phyloP scores from a whole-genome alignment of 768 basidiomycete species.

The Boletus sensibilis region DNA sequence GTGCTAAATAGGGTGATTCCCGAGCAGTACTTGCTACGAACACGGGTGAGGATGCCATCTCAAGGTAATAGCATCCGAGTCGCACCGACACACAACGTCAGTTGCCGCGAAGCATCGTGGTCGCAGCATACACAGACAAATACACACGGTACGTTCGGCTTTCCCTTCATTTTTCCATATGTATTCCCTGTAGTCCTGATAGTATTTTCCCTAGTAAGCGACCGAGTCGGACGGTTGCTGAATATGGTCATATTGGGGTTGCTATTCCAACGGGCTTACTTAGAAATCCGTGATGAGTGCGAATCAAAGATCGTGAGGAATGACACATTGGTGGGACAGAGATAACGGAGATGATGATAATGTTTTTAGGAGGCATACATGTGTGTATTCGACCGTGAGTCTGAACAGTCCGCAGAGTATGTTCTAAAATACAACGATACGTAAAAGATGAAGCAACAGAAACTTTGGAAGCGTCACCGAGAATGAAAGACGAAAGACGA shows the following conservation, averaged over 20 bases:
- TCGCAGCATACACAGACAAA: background rate
- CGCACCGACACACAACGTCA: background rate
- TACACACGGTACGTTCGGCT: background rate
- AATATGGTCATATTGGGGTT: conserved; percentile 1
- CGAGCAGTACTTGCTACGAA: background rate
- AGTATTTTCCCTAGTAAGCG: background rate
- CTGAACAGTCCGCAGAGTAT: background rate
- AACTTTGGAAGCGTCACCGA: background rate
- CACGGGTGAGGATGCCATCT: background rate
- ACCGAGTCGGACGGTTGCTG: background rate
- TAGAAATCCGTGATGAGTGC: background rate
- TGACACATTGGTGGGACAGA: background rate
- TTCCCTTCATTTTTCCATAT: background rate
- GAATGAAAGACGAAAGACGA: background rate
- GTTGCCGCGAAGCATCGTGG: conserved; percentile 4
- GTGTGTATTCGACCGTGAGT: background rate
- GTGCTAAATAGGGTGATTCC: background rate
- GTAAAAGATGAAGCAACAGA: background rate
- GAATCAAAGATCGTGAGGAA: background rate
- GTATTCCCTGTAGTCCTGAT: background rate
- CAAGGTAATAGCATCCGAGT: background rate
- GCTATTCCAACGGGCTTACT: background rate
- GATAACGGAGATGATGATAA: background rate
- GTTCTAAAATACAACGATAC: background rate
- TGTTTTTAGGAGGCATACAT: background rate